Evolutionary conservation across 108 stramenopile species (phyloP).

Genomic region (Hondaea fermentalgiana): DNA sequence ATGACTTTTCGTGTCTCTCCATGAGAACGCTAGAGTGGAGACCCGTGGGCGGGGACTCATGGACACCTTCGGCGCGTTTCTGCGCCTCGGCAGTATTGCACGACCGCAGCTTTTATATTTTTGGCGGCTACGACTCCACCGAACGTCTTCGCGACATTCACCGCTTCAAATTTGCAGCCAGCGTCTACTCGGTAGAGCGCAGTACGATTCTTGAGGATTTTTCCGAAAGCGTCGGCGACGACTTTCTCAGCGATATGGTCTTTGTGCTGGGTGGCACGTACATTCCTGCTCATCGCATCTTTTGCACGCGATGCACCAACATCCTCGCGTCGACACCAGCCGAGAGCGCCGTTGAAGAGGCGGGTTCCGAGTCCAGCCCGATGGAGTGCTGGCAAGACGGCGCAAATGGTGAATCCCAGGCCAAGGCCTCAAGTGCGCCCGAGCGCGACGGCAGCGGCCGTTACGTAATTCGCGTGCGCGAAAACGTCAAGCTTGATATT

Average conservation of each 20-base stretch:
- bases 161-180: constrained; percentile 20
- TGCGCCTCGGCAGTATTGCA: constrained; percentile 47
- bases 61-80: neutral
- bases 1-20: neutral
- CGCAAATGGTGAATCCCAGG: too few relatives aligned
- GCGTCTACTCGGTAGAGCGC: neutral
- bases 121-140: constrained; percentile 52
- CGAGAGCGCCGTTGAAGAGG: neutral
- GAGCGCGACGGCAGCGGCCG: neutral
- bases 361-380: neutral
- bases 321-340: neutral
- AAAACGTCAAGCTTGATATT: constrained; percentile 28
- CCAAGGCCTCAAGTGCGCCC: too few relatives aligned
- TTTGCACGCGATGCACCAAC: neutral
- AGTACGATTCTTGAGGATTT: neutral
- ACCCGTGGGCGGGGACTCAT: neutral
- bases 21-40: neutral
- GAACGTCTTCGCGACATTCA: constrained; percentile 4
- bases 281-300: neutral
- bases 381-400: too few relatives aligned
- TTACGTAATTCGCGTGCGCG: neutral
- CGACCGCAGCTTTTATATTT: constrained; percentile 66
- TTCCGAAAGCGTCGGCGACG: neutral
- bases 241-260: neutral
- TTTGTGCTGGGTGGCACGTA: neutral